Percentiles rank a stretch among this genome's conserved stretches.
Conservation (phyloP, 2,329 filamentous ascomycete genomes). For the Aspergillus sojae region DNA sequence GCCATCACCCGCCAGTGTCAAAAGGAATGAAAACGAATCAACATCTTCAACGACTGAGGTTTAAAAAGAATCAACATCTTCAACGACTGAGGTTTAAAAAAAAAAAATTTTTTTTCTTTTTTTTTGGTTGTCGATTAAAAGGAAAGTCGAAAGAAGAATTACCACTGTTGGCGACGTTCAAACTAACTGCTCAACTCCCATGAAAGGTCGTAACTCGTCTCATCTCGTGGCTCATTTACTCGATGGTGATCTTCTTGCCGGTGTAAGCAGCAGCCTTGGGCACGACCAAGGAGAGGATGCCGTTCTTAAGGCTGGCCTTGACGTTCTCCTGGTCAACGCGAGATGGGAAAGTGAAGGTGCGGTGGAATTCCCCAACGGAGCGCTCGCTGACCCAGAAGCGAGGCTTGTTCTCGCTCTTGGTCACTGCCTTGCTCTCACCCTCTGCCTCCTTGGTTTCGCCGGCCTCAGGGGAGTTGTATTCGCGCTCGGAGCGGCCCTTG, state of each 20-base stretch:
- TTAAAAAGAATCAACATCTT: background rate
- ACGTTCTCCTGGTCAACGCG: constrained; percentile 62
- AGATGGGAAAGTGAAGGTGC: constrained; percentile 61
- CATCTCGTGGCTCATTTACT: constrained; percentile 42
- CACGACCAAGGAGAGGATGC: constrained; percentile 59
- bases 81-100: background rate
- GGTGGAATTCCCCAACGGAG: constrained; percentile 60
- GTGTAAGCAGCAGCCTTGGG: constrained; percentile 56
- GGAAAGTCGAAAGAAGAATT: background rate
- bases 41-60: background rate
- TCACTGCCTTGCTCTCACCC: constrained; percentile 24
- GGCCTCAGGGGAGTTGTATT: constrained; percentile 38
- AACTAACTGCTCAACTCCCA: background rate
- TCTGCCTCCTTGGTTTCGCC: constrained; percentile 48
- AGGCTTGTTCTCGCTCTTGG: constrained; percentile 26
- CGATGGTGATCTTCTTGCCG: constrained; percentile 57
- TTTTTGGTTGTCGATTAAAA: background rate
- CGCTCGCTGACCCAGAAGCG: constrained; percentile 65
- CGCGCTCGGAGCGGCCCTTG: constrained; percentile 45
- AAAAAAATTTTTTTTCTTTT: too few species aligned
- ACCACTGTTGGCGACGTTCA: background rate
- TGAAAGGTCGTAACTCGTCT: background rate
- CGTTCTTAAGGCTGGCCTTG: constrained; percentile 63
- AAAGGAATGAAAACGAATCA: constrained; percentile 1
- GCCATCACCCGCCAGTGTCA: background rate